A percentile compares a stretch with the other conserved stretches of the same genome.
Conservation (phyloP, 2,329 filamentous ascomycete genomes). For the Drechslerella coelobrocha region DNA sequence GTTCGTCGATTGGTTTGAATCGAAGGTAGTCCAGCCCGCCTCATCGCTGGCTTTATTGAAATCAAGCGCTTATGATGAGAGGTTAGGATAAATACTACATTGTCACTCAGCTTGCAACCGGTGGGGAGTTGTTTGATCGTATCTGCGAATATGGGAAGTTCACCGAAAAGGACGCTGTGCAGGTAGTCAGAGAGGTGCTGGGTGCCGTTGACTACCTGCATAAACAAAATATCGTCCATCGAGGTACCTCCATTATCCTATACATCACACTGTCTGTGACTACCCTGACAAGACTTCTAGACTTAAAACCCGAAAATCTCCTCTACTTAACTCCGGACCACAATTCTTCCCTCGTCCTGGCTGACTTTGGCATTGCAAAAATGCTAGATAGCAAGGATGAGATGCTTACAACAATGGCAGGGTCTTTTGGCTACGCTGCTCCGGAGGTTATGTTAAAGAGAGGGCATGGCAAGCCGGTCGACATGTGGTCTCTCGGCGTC, state of each 20-base stretch:
- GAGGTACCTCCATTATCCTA: conserved; percentile 67
- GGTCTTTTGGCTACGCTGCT: conserved; percentile 96
- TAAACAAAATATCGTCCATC: conserved; percentile 90
- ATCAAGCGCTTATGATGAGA: conserved; percentile 25
- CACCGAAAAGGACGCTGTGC: conserved; percentile 95
- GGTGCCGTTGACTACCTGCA: conserved; percentile 94
- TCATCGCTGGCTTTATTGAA: background rate
- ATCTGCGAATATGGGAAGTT: conserved; percentile 98
- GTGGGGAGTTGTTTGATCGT: conserved; percentile 94
- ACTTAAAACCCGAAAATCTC: conserved; percentile 97
- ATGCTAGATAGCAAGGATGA: conserved; percentile 91
- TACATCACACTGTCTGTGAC: background rate
- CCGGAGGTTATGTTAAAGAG: conserved; percentile 98
- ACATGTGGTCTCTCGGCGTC: conserved; percentile 99
- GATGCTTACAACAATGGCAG: conserved; percentile 96
- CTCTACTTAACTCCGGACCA: conserved; percentile 82
- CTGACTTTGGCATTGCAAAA: conserved; percentile 98
- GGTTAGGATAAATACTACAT: conserved; percentile 98
- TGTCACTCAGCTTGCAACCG: conserved; percentile 92
- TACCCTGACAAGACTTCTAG: conserved; percentile 61
- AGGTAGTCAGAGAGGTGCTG: conserved; percentile 93
- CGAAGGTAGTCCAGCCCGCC: conserved; percentile 69
- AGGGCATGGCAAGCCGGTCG: conserved; percentile 95
- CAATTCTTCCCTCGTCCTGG: conserved; percentile 85
- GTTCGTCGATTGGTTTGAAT: conserved; percentile 99